phyloP scores from a whole-genome alignment of 2,329 filamentous ascomycete species.

The Truncatella angustata region DNA sequence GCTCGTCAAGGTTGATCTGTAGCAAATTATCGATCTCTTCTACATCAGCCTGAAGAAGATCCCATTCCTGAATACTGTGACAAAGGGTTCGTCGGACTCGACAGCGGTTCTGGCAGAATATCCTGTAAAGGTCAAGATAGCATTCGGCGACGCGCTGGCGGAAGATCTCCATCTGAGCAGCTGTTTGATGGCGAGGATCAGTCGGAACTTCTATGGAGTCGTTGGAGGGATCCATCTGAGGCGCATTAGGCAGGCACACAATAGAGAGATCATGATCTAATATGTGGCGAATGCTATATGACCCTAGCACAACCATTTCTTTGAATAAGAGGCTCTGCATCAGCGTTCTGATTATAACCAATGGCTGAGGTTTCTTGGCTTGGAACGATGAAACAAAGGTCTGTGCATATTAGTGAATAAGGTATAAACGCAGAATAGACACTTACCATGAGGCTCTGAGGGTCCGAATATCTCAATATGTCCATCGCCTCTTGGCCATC shows the following conservation, averaged over 20 bases:
- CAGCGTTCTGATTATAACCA: constrained; percentile 79
- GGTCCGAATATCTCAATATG: constrained; percentile 65
- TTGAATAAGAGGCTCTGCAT: constrained; percentile 75
- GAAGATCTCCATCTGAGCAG: constrained; percentile 70
- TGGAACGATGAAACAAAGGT: constrained; percentile 75
- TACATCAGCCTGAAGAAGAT: constrained; percentile 77
- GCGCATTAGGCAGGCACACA: constrained; percentile 69
- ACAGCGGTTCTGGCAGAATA: constrained; percentile 86
- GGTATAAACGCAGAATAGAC: constrained; percentile 15
- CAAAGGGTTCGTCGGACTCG: constrained; percentile 86
- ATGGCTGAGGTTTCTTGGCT: constrained; percentile 76
- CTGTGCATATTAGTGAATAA: constrained; percentile 34
- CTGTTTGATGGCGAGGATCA: constrained; percentile 71
- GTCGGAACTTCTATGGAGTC: constrained; percentile 73
- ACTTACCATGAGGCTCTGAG: constrained; percentile 67
- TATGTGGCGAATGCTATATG: constrained; percentile 68
- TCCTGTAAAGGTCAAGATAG: constrained; percentile 80
- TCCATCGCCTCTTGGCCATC: constrained; percentile 70
- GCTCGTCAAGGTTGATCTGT: constrained; percentile 59
- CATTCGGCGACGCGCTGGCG: constrained; percentile 61
- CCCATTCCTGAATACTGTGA: constrained; percentile 80
- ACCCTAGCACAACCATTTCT: constrained; percentile 66
- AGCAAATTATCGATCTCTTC: constrained; percentile 73
- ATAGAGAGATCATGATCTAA: constrained; percentile 80
- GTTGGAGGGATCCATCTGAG: constrained; percentile 69